Base-by-base conservation (phyloP, 129 eudicot genomes). In the Chrysanthemum seticuspe region DNA sequence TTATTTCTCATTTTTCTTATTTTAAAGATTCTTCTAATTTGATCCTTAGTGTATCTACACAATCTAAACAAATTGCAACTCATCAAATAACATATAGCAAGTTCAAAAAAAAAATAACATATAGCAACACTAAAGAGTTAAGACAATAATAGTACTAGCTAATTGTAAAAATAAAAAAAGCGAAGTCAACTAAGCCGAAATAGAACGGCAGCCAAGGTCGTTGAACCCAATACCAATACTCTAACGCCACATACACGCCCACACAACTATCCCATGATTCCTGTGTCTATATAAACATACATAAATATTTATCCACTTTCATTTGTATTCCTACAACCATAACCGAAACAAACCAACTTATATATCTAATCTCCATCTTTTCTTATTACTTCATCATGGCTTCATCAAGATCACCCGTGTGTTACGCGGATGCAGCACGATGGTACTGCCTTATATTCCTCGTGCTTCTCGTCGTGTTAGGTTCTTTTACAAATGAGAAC, bases 371-470 rank as follows among this genome's bases (percentile, higher is more conserved):
- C 9, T 36, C 45, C 11, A 48, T 3, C 0, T 13, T 23, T 10
- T 48, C 54, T 6, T 74, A 60, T 70, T 12, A 11, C 3, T 34
- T 5, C 36, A 67, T 56, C 15, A 31, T 79, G 83, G 83, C 53
- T 53, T 74, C 75, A 34, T 67, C 68, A 48, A 84, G 65, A 72
- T 19, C 80, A 36, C 44, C 55, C 10, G 25, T 67, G 65, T 67
- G 52, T 15, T 56, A 73, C 36, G 60, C 76, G 8, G 85, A 74
- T 6, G 67, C 79, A 66, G 81, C 83, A 15, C 78, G 81, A 23
- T 74, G 80, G 76, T 82, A 80, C 81, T 82, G 79, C n/a, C 74
- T 81, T 27, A 9, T 83, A 55, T 75, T 70, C 13, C 67, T 86
- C 12, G 79, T 81, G 21, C 50, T 72, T 25, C 68, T 86, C 1